Evolutionary conservation across 1,139 yeast species (phyloP).

Genomic region (Suhomyces chickasaworum): DNA sequence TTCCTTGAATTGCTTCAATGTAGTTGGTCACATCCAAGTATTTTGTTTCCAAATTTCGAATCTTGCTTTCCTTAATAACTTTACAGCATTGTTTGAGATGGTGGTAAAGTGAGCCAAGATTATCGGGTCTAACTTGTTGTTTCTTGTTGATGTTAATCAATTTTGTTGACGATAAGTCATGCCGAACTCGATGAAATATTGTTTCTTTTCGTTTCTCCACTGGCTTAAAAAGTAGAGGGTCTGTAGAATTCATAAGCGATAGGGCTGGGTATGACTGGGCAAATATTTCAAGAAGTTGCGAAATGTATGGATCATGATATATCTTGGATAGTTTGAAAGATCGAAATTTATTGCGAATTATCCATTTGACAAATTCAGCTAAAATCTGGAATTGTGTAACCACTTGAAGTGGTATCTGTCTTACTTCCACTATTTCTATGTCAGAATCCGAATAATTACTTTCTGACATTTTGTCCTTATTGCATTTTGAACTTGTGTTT

Average conservation of each 20-base stretch:
- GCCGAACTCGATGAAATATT: constrained; percentile 15
- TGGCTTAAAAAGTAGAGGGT: constrained; percentile 5
- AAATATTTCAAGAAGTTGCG: constrained; percentile 25
- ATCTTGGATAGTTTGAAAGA: constrained; percentile 29
- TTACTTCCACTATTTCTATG: constrained; percentile 20
- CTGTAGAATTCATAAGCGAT: not conserved
- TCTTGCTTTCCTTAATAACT: constrained; percentile 4
- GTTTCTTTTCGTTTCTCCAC: constrained; percentile 7
- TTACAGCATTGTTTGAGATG: constrained; percentile 23
- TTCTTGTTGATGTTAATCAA: constrained; percentile 28
- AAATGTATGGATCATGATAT: constrained; percentile 27
- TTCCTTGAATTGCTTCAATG: constrained; percentile 4
- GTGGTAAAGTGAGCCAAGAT: constrained; percentile 18
- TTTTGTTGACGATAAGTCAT: constrained; percentile 15
- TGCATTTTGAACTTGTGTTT: not conserved
- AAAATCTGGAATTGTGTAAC: constrained; percentile 30
- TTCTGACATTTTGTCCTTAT: not conserved
- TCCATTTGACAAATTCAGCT: constrained; percentile 34
- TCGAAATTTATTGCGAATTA: constrained; percentile 24
- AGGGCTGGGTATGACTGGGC: constrained; percentile 11
- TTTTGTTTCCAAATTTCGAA: constrained; percentile 2
- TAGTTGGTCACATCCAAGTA: constrained; percentile 10
- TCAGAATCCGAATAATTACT: constrained; percentile 8
- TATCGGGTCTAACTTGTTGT: constrained; percentile 24
- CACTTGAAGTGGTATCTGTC: constrained; percentile 19